Evolutionary conservation across 306 rosid genomes (phyloP), one percentile per base, ranked within the genome.

Genomic region (Rosa chinensis): DNA sequence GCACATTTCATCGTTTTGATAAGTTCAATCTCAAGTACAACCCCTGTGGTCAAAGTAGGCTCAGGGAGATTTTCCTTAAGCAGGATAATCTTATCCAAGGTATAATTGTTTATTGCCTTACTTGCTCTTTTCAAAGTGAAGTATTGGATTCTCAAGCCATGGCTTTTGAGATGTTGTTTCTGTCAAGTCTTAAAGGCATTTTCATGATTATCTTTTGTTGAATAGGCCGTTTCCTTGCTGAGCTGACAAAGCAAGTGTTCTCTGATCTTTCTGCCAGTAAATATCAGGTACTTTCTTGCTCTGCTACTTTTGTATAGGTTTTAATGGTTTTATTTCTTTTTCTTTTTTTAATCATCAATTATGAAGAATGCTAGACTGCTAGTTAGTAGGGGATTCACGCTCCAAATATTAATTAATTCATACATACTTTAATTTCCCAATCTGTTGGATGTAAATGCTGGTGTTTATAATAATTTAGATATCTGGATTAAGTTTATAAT

Each of bases 11-110:
- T 85, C 98, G 99, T 47, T 96, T 96, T 85, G 99, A 96, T 83
- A 96, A 96, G 84, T 96, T 96, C 82, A 96, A 96, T 85, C 97
- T 96, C 37, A 96, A 96, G 88, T 96, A 96, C 84, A 96, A 96
- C 75, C 98, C 99, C 62, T 96, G 99, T 82, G 99, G 98, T 81
- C 99, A 96, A 88, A 96, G 99, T 92, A 92, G 99, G 91, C 99
- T 96, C 45, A 84, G 99, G 85, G 99, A 96, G 87, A 96, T 96
- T 82, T 96, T 93, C 84, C 91, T 96, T 45, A 96, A 96, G 85
- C 99, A 91, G 88, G 99, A 96, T 77, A 93, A 96, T 88, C 96
- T 96, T 77, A 96, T 96, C 74, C 99, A 96, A 93, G 99, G 99
- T 96, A 89, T 73, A 35, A 66, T 55, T 55, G 11, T 58, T 55